Evolutionary conservation across 2,329 filamentous ascomycete species (phyloP).

Genomic region (Aspergillus pseudonomiae): DNA sequence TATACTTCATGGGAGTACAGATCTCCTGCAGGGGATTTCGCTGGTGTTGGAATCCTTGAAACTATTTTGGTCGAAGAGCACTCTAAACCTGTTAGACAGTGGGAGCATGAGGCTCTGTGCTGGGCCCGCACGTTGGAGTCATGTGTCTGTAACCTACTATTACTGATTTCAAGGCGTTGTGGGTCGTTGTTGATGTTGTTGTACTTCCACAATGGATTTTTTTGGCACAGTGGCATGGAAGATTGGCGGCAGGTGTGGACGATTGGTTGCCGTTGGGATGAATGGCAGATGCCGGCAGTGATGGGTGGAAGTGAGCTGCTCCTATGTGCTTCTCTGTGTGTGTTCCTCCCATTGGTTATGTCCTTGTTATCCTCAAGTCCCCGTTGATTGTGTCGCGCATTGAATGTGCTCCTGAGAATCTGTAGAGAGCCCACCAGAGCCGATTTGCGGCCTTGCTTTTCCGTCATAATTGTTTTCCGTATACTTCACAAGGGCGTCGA

Average conservation of each 20-base stretch:
- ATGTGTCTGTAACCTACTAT: background rate
- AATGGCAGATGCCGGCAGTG: background rate
- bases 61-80: background rate
- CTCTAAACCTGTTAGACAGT: constrained; percentile 5
- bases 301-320: background rate
- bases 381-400: constrained; percentile 4
- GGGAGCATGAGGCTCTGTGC: background rate
- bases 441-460: constrained; percentile 16
- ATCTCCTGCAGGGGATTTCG: constrained; percentile 7
- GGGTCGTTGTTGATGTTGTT: background rate
- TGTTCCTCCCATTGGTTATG: background rate
- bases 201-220: background rate
- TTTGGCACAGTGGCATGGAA: background rate
- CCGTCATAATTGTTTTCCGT: constrained; percentile 12
- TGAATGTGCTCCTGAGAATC: constrained; percentile 22
- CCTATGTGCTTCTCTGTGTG: background rate
- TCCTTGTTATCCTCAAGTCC: background rate
- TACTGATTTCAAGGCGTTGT: background rate
- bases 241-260: background rate
- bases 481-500: background rate
- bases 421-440: constrained; percentile 24
- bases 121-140: background rate
- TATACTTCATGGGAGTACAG: constrained; percentile 20
- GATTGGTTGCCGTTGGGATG: background rate
- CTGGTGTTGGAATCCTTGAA: constrained; percentile 22